A percentile compares a stretch with the other conserved stretches of the same genome.
phyloP scores from a whole-genome alignment of 2,329 filamentous ascomycete species.

The Macrophomina phaseolina region DNA sequence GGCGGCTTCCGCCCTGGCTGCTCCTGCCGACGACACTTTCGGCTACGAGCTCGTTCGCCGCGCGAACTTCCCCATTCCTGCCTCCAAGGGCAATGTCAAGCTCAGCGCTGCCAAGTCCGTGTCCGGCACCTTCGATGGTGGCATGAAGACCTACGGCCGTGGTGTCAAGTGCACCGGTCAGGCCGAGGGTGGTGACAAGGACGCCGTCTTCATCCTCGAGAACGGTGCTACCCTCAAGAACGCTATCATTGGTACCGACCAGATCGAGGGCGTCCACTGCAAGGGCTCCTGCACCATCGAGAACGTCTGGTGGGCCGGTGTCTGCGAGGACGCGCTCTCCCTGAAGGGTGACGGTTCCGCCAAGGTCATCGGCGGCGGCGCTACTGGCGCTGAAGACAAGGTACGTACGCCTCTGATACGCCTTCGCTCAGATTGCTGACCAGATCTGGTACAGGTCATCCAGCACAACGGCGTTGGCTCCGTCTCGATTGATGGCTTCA shows the following conservation, averaged over 20 bases:
- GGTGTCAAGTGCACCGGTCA: constrained; percentile 40
- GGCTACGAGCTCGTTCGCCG: constrained; percentile 20
- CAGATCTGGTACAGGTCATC: constrained; percentile 31
- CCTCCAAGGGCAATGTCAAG: constrained; percentile 21
- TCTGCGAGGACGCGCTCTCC: constrained; percentile 48
- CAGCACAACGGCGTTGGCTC: constrained; percentile 43
- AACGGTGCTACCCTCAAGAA: constrained; percentile 50
- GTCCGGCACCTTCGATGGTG: constrained; percentile 22
- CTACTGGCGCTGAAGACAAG: constrained; percentile 37
- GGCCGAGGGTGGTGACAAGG: constrained; percentile 51
- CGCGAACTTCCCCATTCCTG: constrained; percentile 21
- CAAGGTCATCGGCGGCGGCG: constrained; percentile 39
- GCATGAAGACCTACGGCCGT: constrained; percentile 26
- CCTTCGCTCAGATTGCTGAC: too few relatives aligned
- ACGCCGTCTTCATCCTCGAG: constrained; percentile 26
- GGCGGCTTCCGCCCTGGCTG: constrained; percentile 12
- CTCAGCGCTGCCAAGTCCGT: constrained; percentile 4
- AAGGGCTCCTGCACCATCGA: constrained; percentile 54
- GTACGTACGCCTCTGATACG: too few relatives aligned
- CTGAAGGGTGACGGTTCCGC: constrained; percentile 34
- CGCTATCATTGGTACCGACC: constrained; percentile 55
- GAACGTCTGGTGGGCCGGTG: constrained; percentile 39
- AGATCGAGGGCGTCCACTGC: constrained; percentile 59
- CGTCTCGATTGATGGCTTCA: constrained; percentile 41
- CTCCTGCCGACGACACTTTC: constrained; percentile 17